A percentile compares a stretch with the other conserved stretches of the same genome.
Evolutionary conservation across 257 asterid genomes (phyloP).

Genomic region (Fraxinus cuspidata): DNA sequence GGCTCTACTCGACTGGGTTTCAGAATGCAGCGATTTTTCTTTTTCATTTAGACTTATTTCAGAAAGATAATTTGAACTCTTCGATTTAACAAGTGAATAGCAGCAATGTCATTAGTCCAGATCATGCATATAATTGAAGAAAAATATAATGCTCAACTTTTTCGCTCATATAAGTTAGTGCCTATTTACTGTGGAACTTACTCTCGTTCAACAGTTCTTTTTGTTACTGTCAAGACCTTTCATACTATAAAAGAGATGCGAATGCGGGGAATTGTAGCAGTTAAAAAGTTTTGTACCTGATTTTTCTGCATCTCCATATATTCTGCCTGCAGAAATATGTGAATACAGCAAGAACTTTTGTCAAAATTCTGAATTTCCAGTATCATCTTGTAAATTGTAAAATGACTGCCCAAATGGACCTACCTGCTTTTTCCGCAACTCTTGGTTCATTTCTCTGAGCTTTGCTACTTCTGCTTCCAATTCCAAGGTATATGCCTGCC

Average conservation of each 20-base stretch:
- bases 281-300: conserved; percentile 49
- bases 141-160: neutral
- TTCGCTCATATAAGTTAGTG: neutral
- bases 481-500: conserved; percentile 86
- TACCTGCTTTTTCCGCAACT: conserved; percentile 82
- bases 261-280: neutral
- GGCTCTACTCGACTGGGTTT: neutral
- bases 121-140: neutral
- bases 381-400: neutral
- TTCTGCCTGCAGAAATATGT: conserved; percentile 56
- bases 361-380: conserved; percentile 20
- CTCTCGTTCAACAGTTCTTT: neutral
- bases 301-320: conserved; percentile 72
- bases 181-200: neutral
- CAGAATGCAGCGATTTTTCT: neutral
- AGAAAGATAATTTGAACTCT: neutral
- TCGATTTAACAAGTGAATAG: neutral
- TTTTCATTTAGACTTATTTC: neutral
- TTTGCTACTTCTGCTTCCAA: conserved; percentile 90
- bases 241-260: neutral
- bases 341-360: conserved; percentile 6
- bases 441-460: conserved; percentile 68
- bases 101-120: neutral
- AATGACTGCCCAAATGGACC: conserved; percentile 18
- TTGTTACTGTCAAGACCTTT: neutral